These are phyloP conservation scores for Alternaria ethzedia DNA, from an alignment of 2,329 filamentous ascomycete genomes.

Conservation along the genomic window DNA sequence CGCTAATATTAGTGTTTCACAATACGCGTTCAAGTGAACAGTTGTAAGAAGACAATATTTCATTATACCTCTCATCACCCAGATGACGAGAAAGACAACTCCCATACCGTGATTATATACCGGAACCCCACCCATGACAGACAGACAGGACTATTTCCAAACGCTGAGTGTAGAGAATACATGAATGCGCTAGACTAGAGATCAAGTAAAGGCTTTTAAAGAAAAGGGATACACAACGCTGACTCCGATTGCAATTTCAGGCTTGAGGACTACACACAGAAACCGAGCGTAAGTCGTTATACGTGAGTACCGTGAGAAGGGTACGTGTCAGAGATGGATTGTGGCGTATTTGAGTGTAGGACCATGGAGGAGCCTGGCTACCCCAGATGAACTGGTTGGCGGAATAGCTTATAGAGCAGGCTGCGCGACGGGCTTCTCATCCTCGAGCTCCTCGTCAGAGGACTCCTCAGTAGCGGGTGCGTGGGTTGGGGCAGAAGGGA, in stretches of 20 bases:
- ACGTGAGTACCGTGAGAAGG: slow-evolving; percentile 30
- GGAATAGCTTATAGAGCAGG: slow-evolving; percentile 31
- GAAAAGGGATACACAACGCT: slow-evolving; percentile 32
- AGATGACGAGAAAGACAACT: slow-evolving; percentile 25
- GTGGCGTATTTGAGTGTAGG: not conserved
- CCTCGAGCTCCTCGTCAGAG: slow-evolving; percentile 11
- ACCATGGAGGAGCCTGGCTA: not conserved
- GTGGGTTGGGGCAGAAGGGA: slow-evolving; percentile 23
- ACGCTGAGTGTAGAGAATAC: slow-evolving; percentile 21
- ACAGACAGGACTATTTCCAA: slow-evolving; percentile 15
- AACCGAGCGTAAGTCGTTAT: slow-evolving; percentile 29
- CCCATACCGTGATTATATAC: slow-evolving; percentile 18
- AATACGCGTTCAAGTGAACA: not conserved
- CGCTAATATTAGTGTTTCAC: not conserved
- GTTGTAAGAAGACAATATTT: slow-evolving; percentile 14
- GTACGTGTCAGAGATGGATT: slow-evolving; percentile 11
- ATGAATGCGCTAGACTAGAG: slow-evolving; percentile 31
- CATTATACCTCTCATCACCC: slow-evolving; percentile 23
- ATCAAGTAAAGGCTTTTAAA: slow-evolving; percentile 33
- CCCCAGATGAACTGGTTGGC: not conserved
- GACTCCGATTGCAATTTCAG: slow-evolving; percentile 35
- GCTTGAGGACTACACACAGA: slow-evolving; percentile 27
- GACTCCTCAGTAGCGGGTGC: slow-evolving; percentile 16
- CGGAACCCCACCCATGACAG: slow-evolving; percentile 23
- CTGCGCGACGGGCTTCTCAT: slow-evolving; percentile 28